Conservation (phyloP, 116 monocot species). For the Trichopus zeylanicus region DNA sequence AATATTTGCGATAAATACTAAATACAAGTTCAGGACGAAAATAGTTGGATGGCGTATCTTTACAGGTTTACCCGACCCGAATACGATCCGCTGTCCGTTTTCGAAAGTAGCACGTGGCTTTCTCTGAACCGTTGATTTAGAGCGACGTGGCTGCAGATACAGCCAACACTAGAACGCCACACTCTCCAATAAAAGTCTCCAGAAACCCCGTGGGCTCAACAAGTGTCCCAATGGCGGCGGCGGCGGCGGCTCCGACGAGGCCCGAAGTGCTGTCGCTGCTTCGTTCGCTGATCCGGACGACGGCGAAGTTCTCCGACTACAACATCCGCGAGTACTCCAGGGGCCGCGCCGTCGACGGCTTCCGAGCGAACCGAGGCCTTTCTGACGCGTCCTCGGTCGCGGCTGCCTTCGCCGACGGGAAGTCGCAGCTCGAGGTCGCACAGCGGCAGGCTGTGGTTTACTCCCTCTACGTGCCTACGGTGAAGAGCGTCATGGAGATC, state of each 20-base stretch:
- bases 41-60: too few species aligned
- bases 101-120: too few species aligned
- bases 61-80: too few species aligned
- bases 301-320: constrained; percentile 68
- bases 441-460: constrained; percentile 62
- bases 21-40: too few species aligned
- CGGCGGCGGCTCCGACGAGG: constrained; percentile 27
- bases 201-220: too few species aligned
- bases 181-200: too few species aligned
- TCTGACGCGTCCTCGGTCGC: constrained; percentile 39
- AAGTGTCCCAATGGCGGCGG: background rate
- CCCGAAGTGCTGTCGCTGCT: constrained; percentile 40
- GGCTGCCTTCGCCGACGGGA: constrained; percentile 41
- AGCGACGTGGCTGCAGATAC: too few species aligned
- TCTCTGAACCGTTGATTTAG: too few species aligned
- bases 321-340: constrained; percentile 73
- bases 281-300: constrained; percentile 59
- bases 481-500: constrained; percentile 88
- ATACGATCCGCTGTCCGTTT: too few species aligned
- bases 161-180: too few species aligned
- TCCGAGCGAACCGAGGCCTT: constrained; percentile 43
- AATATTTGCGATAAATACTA: too few species aligned
- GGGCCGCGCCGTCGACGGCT: constrained; percentile 56
- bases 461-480: constrained; percentile 59
- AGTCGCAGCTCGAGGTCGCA: constrained; percentile 67